Base-by-base conservation (phyloP, 441 rosid genomes). In the Heliophila coronopifolia region DNA sequence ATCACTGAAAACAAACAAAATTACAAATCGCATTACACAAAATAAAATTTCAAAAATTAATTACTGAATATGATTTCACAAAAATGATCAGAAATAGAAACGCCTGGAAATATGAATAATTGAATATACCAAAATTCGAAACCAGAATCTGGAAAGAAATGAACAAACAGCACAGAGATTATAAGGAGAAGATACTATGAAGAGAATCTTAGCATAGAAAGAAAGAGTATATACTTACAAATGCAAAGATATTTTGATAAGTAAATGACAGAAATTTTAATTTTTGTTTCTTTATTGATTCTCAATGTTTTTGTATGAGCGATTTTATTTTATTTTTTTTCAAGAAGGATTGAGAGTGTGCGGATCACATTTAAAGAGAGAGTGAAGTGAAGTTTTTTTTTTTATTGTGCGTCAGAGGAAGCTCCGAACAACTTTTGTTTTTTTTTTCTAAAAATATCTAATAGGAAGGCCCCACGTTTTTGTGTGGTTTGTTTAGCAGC, bases 341-440 rank as follows among this genome's bases (percentile, higher is more conserved):
- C 11, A 11, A 41, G 20, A 32, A 8, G 28, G 70, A 65, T 65
- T 45, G 65, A 46, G 39, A 58, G 10, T 58, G 61, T 58, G 65
- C 6, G 70, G 65, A 52, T 65, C 50, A 58, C 50, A 57, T 23
- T 28, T 30, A 43, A 28, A 24, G 56, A 32, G 56, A 39, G 64
- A 65, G 55, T 44, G 65, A n/a, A 58, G 59, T 51, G 32, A 27
- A 28, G 45, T 6, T 16, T 45, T 41, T 20, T n/a, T n/a, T n/a
- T n/a, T n/a, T n/a, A n/a, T n/a, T n/a, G n/a, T 45, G 49, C 12
- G 42, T 3, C 9, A 30, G 17, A 46, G 55, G 35, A 24, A 61
- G 60, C 43, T 47, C 50, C 1, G 32, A 18, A 47, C 9, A 39
- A 10, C 36, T 30, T 61, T 17, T 53, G 53, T 42, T 28, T 36